These are phyloP conservation scores for Fraxinus americana DNA, from an alignment of 257 asterid species.

Conservation along the genomic window DNA sequence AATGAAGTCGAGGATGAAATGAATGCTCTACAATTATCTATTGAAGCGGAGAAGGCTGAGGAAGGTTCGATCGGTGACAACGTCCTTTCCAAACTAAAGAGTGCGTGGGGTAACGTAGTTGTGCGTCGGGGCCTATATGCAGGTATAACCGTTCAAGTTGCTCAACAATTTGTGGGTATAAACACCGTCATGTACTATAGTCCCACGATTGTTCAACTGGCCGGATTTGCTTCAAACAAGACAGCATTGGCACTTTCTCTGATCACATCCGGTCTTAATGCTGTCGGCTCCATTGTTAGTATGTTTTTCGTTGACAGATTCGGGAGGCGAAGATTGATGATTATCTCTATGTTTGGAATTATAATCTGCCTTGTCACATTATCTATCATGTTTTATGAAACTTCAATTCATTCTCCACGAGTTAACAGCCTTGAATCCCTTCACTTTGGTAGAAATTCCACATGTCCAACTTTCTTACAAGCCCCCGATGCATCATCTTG, in stretches of 20 bases:
- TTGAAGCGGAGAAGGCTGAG: slow-evolving; percentile 39
- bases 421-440: slow-evolving; percentile 31
- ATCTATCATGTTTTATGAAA: slow-evolving; percentile 33
- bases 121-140: slow-evolving; percentile 53
- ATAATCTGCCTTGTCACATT: slow-evolving; percentile 35
- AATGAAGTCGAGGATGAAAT: slow-evolving; percentile 43
- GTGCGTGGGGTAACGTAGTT: slow-evolving; percentile 33
- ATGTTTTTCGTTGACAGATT: slow-evolving; percentile 44
- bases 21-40: slow-evolving; percentile 34
- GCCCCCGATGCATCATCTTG: slow-evolving; percentile 29
- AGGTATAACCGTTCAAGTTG: slow-evolving; percentile 47
- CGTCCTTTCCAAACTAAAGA: slow-evolving; percentile 21
- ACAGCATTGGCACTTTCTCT: slow-evolving; percentile 50
- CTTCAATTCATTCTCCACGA: slow-evolving; percentile 37
- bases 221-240: slow-evolving; percentile 52
- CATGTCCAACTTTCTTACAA: slow-evolving; percentile 29
- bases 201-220: slow-evolving; percentile 49
- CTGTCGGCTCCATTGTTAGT: slow-evolving; percentile 42
- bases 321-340: slow-evolving; percentile 50
- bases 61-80: slow-evolving; percentile 14
- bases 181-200: slow-evolving; percentile 61
- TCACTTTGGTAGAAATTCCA: slow-evolving; percentile 44
- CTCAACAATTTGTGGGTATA: slow-evolving; percentile 54
- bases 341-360: slow-evolving; percentile 39
- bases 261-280: slow-evolving; percentile 47